Evolutionary conservation across 2,329 filamentous ascomycete genomes (phyloP).

Genomic region (Zasmidium angulare): DNA sequence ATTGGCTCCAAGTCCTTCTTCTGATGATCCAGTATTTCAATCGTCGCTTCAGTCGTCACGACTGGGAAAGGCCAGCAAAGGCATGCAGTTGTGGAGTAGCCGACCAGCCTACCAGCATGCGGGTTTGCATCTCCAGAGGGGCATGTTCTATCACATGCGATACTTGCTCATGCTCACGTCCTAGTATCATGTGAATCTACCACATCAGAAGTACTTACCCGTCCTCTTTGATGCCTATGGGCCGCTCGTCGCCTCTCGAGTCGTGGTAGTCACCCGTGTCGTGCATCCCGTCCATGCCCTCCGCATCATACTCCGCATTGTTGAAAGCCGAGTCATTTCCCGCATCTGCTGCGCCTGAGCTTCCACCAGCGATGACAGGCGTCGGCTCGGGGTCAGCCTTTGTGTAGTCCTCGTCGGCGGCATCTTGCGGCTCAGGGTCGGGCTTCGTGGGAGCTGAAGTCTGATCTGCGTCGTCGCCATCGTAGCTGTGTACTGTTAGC

Average conservation of each 20-base stretch:
- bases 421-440: conserved; percentile 19
- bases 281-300: conserved; percentile 28
- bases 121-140: background rate
- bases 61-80: background rate
- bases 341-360: conserved; percentile 10
- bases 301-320: conserved; percentile 30
- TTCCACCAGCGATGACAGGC: conserved; percentile 18
- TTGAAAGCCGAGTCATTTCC: conserved; percentile 31
- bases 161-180: conserved; percentile 16
- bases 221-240: conserved; percentile 81
- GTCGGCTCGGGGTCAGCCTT: conserved; percentile 4
- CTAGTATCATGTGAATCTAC: background rate
- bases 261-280: conserved; percentile 28
- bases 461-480: conserved; percentile 63
- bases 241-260: conserved; percentile 41
- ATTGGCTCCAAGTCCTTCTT: background rate
- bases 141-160: background rate
- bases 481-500: conserved; percentile 30
- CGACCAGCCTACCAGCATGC: background rate
- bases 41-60: background rate
- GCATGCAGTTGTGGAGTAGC: background rate
- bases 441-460: conserved; percentile 19
- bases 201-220: conserved; percentile 63
- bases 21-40: background rate
- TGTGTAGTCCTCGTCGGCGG: conserved; percentile 11